phyloP scores from a whole-genome alignment of 1,284 basidiomycete genomes.

The Microbotryum saponariae region DNA sequence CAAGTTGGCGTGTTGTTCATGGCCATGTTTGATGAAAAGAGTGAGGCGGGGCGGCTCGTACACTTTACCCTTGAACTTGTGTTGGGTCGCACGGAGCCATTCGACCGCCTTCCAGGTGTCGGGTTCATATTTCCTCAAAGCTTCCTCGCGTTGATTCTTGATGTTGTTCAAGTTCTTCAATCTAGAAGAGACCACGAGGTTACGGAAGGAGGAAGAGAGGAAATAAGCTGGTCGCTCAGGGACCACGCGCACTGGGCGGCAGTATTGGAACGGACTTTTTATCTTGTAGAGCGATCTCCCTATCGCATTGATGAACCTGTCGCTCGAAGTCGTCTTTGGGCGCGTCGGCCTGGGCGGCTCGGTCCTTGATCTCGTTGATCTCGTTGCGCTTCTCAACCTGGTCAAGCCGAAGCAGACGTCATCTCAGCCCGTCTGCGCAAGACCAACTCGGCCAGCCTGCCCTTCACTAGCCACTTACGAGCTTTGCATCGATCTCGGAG shows the following conservation, averaged over 20 bases:
- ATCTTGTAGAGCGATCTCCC: not conserved
- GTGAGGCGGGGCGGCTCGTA: slow-evolving; percentile 70
- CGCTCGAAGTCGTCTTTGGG: not conserved
- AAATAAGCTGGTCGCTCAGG: not conserved
- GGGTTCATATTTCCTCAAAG: slow-evolving; percentile 4
- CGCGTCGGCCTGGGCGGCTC: not conserved
- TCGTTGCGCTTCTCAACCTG: not conserved
- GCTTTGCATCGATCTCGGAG: slow-evolving; percentile 11
- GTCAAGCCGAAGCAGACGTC: too few species aligned
- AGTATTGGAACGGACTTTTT: not conserved
- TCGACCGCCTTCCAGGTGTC: slow-evolving; percentile 48
- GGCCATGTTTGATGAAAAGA: slow-evolving; percentile 53
- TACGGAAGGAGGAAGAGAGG: not conserved
- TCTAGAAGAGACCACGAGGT: not conserved
- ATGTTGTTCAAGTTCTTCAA: slow-evolving; percentile 9
- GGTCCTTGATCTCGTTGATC: not conserved
- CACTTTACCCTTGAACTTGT: slow-evolving; percentile 68
- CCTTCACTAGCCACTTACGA: slow-evolving; percentile 3
- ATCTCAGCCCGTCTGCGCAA: too few species aligned
- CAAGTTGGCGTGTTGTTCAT: slow-evolving; percentile 51
- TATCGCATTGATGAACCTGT: not conserved
- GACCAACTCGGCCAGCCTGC: not conserved
- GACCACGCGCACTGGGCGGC: not conserved
- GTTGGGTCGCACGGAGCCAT: slow-evolving; percentile 66
- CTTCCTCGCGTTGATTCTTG: slow-evolving; percentile 10